These are phyloP conservation scores for Trichophyton benhamiae DNA, from an alignment of 2,329 filamentous ascomycete species.

Conservation along the genomic window DNA sequence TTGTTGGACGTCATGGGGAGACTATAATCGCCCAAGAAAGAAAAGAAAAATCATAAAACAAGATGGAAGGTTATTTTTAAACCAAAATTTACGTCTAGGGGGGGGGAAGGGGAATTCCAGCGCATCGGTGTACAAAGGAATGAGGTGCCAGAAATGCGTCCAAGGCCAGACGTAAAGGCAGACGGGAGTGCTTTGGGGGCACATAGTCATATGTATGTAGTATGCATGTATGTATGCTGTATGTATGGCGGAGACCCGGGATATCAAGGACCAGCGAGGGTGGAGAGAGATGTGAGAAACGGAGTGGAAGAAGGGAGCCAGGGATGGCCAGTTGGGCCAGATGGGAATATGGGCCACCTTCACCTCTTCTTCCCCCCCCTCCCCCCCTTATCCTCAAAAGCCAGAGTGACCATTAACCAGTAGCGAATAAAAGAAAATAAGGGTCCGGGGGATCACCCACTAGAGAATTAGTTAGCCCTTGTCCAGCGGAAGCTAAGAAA, in stretches of 20 bases:
- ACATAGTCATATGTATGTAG: not conserved
- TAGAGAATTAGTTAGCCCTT: constrained; percentile 12
- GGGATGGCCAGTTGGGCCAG: constrained; percentile 1
- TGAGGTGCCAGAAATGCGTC: not conserved
- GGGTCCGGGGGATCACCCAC: constrained; percentile 10
- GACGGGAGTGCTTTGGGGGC: not conserved
- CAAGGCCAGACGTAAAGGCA: not conserved
- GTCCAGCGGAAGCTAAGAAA: constrained; percentile 11
- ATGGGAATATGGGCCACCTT: not conserved
- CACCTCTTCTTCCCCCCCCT: not conserved
- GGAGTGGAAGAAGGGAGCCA: not conserved
- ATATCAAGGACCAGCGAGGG: constrained; percentile 1
- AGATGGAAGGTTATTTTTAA: constrained; percentile 5
- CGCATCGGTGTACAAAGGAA: constrained; percentile 3
- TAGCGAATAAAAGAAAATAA: constrained; percentile 1
- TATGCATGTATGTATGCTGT: not conserved
- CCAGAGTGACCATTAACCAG: constrained; percentile 1
- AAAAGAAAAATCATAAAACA: not conserved
- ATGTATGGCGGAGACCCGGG: constrained; percentile 5
- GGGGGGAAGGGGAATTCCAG: not conserved
- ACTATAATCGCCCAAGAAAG: not conserved
- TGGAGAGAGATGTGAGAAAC: not conserved
- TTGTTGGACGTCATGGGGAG: constrained; percentile 5
- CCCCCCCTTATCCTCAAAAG: not conserved
- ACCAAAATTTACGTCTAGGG: not conserved